Evolutionary conservation across 1,139 yeast genomes (phyloP).

Genomic region (Debaryomycetaceae sp.): DNA sequence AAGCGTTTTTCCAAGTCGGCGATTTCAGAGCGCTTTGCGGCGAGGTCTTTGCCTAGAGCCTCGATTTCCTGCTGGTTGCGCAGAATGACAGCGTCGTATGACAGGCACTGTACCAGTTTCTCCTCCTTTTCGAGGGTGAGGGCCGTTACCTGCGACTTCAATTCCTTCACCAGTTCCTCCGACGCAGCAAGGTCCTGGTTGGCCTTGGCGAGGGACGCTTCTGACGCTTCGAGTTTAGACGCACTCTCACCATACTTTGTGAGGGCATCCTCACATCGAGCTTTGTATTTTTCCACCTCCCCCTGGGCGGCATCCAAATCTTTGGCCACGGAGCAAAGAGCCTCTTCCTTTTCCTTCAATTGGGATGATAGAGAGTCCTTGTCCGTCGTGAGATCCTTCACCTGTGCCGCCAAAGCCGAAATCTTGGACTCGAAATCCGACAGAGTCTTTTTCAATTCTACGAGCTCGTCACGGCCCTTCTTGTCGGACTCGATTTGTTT

Average conservation of each 20-base stretch:
- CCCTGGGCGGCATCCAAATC: background rate
- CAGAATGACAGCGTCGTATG: background rate
- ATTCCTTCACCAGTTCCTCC: background rate
- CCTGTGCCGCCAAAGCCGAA: background rate
- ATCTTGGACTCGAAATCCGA: conserved; percentile 1
- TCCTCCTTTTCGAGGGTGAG: background rate
- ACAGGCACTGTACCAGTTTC: background rate
- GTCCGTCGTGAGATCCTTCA: background rate
- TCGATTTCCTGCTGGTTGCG: background rate
- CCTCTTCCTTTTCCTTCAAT: conserved; percentile 1
- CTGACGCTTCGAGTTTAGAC: no score
- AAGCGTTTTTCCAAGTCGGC: background rate
- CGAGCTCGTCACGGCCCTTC: background rate
- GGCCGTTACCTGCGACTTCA: no score
- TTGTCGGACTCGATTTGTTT: background rate
- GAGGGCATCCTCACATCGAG: no score
- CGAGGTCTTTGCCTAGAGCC: background rate
- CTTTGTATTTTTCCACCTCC: background rate
- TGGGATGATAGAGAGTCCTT: background rate
- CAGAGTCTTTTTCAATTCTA: background rate
- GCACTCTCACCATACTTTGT: no score
- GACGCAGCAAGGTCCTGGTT: background rate
- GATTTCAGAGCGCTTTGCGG: background rate
- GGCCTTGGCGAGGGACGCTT: background rate
- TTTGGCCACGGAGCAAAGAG: background rate